phyloP scores from a whole-genome alignment of 2,329 filamentous ascomycete genomes.

The Trichoderma koningiopsis region DNA sequence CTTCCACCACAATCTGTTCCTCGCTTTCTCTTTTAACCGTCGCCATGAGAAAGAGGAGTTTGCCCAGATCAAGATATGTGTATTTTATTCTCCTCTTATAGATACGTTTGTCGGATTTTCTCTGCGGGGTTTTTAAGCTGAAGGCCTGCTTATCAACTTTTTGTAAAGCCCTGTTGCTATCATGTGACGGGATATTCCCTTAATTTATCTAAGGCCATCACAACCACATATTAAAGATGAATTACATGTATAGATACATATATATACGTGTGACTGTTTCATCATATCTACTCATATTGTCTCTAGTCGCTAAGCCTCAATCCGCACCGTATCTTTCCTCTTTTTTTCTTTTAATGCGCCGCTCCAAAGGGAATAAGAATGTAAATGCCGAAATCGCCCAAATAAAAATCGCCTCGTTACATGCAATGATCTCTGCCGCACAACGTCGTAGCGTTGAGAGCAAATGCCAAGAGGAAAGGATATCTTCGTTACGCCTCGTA shows the following conservation, averaged over 20 bases:
- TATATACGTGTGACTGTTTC: not conserved
- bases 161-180: not conserved
- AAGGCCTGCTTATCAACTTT: not conserved
- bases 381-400: slow-evolving; percentile 21
- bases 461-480: not conserved
- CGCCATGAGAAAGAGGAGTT: not conserved
- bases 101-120: not conserved
- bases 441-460: not conserved
- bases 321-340: not conserved
- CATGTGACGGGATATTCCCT: not conserved
- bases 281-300: not conserved
- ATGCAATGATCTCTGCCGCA: not conserved
- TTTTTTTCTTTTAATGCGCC: not conserved
- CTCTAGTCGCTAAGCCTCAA: not conserved
- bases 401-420: slow-evolving; percentile 13
- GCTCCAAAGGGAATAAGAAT: not conserved
- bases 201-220: not conserved
- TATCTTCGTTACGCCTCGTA: not conserved
- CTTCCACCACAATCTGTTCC: not conserved
- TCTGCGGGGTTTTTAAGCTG: not conserved
- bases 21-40: not conserved
- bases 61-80: no score
- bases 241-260: not conserved
- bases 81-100: no score
- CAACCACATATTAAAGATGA: not conserved